These are phyloP conservation scores for Naganishia onofrii DNA, from an alignment of 768 basidiomycete species.

Conservation along the genomic window DNA sequence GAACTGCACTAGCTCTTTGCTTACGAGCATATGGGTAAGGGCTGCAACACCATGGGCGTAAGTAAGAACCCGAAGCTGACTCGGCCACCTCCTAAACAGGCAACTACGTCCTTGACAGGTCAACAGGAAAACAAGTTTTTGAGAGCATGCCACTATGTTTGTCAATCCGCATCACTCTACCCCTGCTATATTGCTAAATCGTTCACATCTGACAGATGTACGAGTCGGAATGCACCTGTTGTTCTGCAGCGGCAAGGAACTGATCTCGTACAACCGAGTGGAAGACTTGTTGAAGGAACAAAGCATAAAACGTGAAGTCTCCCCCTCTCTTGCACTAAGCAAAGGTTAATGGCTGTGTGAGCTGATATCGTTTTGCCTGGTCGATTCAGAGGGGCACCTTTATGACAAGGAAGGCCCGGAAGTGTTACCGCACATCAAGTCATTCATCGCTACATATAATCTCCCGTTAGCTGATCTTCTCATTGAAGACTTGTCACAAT, in stretches of 20 bases:
- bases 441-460: constrained; percentile 51
- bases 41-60: not conserved
- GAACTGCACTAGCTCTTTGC: constrained; percentile 44
- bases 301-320: constrained; percentile 49
- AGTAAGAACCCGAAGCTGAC: not conserved
- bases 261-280: constrained; percentile 27
- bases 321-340: not conserved
- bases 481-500: constrained; percentile 63
- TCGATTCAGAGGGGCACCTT: constrained; percentile 43
- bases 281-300: constrained; percentile 46
- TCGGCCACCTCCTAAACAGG: constrained; percentile 33
- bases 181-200: constrained; percentile 54
- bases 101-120: constrained; percentile 52
- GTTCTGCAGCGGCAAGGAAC: constrained; percentile 56
- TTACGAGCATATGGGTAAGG: constrained; percentile 50
- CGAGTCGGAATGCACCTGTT: constrained; percentile 64
- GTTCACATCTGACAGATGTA: not conserved
- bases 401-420: constrained; percentile 46
- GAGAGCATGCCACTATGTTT: constrained; percentile 69
- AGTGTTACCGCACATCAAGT: constrained; percentile 51
- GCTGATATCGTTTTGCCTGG: not conserved
- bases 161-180: constrained; percentile 37
- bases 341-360: not conserved
- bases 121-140: constrained; percentile 59
- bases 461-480: constrained; percentile 64